Percentiles rank a stretch among this genome's conserved stretches.
Evolutionary conservation across 306 rosid species (phyloP).

Genomic region (Fragaria nilgerrensis): DNA sequence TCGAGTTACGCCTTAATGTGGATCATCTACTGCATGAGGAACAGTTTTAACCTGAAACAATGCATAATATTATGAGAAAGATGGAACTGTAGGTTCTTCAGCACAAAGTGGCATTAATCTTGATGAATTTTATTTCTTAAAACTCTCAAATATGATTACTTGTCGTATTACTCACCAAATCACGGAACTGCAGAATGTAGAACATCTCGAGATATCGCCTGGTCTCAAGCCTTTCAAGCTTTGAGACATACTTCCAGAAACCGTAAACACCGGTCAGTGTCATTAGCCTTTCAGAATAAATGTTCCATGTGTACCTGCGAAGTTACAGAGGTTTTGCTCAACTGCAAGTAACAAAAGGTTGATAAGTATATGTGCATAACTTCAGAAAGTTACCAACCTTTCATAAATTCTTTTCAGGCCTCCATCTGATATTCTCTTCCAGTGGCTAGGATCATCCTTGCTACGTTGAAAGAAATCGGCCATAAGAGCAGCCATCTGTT

Average conservation of each 20-base stretch:
- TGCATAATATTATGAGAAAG: not conserved
- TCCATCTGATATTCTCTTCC: conserved; percentile 70
- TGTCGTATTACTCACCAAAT: conserved; percentile 57
- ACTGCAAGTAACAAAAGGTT: not conserved
- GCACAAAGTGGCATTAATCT: not conserved
- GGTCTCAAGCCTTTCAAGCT: conserved; percentile 84
- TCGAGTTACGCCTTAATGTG: conserved; percentile 26
- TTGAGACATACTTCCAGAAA: conserved; percentile 94
- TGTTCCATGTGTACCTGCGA: conserved; percentile 88
- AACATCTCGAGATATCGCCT: conserved; percentile 94
- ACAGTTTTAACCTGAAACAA: conserved; percentile 70
- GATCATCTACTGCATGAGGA: conserved; percentile 57
- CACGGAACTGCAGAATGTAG: conserved; percentile 89
- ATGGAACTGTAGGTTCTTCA: not conserved
- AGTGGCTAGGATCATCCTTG: conserved; percentile 64
- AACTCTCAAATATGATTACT: not conserved
- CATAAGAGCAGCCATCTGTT: conserved; percentile 50
- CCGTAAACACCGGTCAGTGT: conserved; percentile 88
- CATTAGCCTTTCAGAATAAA: conserved; percentile 89
- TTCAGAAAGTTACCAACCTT: conserved; percentile 37
- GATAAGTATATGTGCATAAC: not conserved
- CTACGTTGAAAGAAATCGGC: conserved; percentile 62
- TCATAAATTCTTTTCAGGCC: conserved; percentile 86
- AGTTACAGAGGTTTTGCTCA: conserved; percentile 11
- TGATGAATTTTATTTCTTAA: not conserved